Conservation (phyloP, 176 grass and related monocot species). For the Zoysia pacifica region DNA sequence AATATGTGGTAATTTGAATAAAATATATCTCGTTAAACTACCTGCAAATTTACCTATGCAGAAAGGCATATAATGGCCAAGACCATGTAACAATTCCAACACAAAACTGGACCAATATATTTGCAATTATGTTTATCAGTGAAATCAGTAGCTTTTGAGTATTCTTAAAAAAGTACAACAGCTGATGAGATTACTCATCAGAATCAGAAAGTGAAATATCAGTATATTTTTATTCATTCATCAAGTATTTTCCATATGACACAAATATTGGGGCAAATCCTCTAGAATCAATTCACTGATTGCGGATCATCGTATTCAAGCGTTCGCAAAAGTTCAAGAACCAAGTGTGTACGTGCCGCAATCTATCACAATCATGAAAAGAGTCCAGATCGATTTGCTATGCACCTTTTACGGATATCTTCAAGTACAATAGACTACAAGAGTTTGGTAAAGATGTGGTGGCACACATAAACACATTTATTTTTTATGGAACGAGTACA, state of each 20-base stretch:
- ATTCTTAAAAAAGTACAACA: slow-evolving; percentile 18
- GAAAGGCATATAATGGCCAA: not conserved
- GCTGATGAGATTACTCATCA: not conserved
- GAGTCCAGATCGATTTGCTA: not conserved
- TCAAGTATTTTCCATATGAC: slow-evolving; percentile 24
- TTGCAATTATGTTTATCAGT: not conserved
- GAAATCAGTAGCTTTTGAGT: slow-evolving; percentile 12
- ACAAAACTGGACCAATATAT: slow-evolving; percentile 9
- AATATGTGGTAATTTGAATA: not conserved
- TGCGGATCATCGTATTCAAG: slow-evolving; percentile 25
- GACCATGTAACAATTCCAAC: not conserved
- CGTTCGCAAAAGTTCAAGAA: slow-evolving; percentile 7
- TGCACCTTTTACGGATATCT: not conserved
- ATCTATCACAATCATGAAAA: slow-evolving; percentile 8
- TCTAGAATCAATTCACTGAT: slow-evolving; percentile 19
- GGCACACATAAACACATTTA: slow-evolving; percentile 13
- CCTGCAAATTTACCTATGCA: not conserved
- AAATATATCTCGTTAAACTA: not conserved
- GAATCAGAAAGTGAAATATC: slow-evolving; percentile 7
- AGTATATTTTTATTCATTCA: slow-evolving; percentile 6
- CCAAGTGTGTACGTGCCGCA: not conserved
- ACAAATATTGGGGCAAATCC: slow-evolving; percentile 17
- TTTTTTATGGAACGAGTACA: not conserved
- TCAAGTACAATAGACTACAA: slow-evolving; percentile 16
- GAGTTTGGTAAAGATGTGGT: slow-evolving; percentile 12